Percentiles rank a stretch among this genome's conserved stretches.
Evolutionary conservation across 805 yeast genomes (phyloP).

Genomic region (Tetrapisispora arboricola): DNA sequence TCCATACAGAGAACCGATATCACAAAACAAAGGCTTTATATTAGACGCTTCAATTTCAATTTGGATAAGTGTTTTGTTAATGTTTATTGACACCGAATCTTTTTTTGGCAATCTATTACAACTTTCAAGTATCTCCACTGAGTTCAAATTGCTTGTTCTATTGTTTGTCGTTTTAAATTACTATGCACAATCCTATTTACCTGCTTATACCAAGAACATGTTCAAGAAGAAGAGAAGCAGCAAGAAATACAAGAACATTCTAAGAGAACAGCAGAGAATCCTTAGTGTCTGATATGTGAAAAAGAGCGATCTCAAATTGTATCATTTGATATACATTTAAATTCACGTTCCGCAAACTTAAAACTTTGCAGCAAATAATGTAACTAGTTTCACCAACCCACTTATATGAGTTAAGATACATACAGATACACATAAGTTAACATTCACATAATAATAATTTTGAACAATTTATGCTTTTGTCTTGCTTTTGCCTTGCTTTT

Average conservation of each 20-base stretch:
- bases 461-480: background rate
- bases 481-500: too few relatives aligned
- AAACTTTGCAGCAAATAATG: too few relatives aligned
- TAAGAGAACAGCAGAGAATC: slow-evolving; percentile 7
- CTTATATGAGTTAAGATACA: too few relatives aligned
- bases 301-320: too few relatives aligned
- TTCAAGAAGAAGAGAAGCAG: slow-evolving; percentile 31
- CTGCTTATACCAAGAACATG: slow-evolving; percentile 24
- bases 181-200: slow-evolving; percentile 27
- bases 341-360: too few relatives aligned
- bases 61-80: slow-evolving; percentile 41
- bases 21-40: slow-evolving; percentile 61
- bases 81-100: slow-evolving; percentile 43
- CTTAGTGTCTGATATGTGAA: background rate
- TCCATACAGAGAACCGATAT: slow-evolving; percentile 77
- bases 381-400: too few relatives aligned
- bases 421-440: background rate
- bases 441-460: background rate
- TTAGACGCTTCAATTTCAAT: slow-evolving; percentile 44
- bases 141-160: slow-evolving; percentile 44
- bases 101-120: slow-evolving; percentile 64
- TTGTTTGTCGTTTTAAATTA: slow-evolving; percentile 41
- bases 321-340: too few relatives aligned
- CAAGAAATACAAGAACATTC: slow-evolving; percentile 30
- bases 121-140: slow-evolving; percentile 47